Evolutionary conservation across 495 filamentous ascomycete genomes (phyloP).

Genomic region (Podospora appendiculata): DNA sequence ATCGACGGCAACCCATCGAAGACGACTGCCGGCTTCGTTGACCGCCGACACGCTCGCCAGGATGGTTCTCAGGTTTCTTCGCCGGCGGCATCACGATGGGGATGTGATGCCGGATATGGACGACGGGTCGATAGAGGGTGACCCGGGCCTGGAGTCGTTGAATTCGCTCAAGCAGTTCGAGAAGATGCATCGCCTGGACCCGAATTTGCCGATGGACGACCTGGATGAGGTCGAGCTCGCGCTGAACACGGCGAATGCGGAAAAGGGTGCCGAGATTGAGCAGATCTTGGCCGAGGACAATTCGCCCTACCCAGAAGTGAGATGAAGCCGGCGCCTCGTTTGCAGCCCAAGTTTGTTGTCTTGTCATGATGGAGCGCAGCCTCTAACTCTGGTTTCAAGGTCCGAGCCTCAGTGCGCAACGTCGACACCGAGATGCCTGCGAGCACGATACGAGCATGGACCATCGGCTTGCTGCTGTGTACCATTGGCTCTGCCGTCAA

Average conservation of each 20-base stretch:
- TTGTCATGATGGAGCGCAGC: too few relatives aligned
- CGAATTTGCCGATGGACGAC: constrained; percentile 58
- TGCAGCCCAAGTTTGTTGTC: too few relatives aligned
- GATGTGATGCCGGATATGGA: constrained; percentile 19
- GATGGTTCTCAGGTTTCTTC: constrained; percentile 15
- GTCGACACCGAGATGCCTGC: constrained; percentile 59
- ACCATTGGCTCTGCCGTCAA: constrained; percentile 65
- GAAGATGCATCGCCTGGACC: constrained; percentile 58
- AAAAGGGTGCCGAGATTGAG: constrained; percentile 46
- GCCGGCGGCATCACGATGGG: constrained; percentile 16
- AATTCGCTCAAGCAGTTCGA: constrained; percentile 41
- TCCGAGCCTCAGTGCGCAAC: constrained; percentile 51
- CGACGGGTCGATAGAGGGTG: constrained; percentile 20
- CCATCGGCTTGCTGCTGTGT: constrained; percentile 55
- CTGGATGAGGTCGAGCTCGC: constrained; percentile 53
- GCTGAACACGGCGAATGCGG: constrained; percentile 45
- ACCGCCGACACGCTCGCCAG: not conserved
- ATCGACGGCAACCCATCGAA: constrained; percentile 1
- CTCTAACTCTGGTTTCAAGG: constrained; percentile 41
- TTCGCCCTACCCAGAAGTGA: constrained; percentile 63
- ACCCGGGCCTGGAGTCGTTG: constrained; percentile 22
- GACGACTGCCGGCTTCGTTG: too few relatives aligned
- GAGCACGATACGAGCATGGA: constrained; percentile 67
- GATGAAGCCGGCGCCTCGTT: constrained; percentile 1
- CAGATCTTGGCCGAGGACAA: constrained; percentile 54